Evolutionary conservation across 2,329 filamentous ascomycete genomes (phyloP).

Genomic region (Phoma sp.): DNA sequence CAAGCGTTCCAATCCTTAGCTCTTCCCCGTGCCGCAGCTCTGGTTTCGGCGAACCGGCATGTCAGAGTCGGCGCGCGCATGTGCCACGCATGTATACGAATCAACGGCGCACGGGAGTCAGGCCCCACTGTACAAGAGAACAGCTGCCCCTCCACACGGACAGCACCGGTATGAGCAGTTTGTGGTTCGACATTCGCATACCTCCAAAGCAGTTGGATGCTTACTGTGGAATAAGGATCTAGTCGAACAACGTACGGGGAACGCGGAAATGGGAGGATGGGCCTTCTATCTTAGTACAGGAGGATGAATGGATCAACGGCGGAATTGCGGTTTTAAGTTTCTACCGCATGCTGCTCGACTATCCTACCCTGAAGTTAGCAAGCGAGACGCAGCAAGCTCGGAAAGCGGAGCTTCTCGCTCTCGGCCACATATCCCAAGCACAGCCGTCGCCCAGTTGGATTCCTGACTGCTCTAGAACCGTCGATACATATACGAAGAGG

Average conservation of each 20-base stretch:
- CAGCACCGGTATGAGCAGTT: conserved; percentile 32
- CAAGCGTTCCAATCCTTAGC: background rate
- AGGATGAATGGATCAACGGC: conserved; percentile 24
- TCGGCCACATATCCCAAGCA: conserved; percentile 23
- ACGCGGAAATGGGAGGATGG: conserved; percentile 19
- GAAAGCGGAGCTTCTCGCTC: conserved; percentile 21
- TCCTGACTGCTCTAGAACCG: conserved; percentile 29
- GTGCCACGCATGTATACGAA: conserved; percentile 23
- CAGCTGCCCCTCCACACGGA: conserved; percentile 24
- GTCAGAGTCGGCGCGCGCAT: conserved; percentile 22
- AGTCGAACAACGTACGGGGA: conserved; percentile 19
- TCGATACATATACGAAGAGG: conserved; percentile 30
- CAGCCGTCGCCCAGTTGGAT: conserved; percentile 23
- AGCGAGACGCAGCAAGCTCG: conserved; percentile 28
- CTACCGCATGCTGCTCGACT: conserved; percentile 28
- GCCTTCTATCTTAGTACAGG: conserved; percentile 16
- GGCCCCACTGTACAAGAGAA: conserved; percentile 20
- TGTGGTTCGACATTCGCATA: conserved; percentile 32
- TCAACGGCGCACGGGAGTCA: conserved; percentile 14
- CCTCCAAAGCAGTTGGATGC: conserved; percentile 1
- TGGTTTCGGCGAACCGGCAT: conserved; percentile 26
- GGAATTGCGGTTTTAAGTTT: conserved; percentile 27
- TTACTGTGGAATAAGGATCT: conserved; percentile 12
- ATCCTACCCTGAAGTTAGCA: conserved; percentile 26
- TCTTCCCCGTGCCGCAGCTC: conserved; percentile 17